Conservation (phyloP, 441 rosid genomes). For the Gossypium trilobum region DNA sequence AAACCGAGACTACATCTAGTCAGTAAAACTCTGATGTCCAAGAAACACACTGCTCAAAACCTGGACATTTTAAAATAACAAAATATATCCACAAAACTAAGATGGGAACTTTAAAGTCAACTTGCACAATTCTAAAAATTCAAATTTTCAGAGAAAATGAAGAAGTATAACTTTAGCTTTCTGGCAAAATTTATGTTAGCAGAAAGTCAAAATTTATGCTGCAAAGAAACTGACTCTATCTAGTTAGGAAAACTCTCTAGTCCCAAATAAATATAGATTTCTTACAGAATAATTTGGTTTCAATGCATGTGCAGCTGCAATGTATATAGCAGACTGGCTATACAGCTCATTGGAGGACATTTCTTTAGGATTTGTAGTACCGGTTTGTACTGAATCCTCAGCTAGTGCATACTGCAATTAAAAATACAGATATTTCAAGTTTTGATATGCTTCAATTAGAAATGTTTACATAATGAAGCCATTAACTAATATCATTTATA, state of each 20-base stretch:
- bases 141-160: background rate
- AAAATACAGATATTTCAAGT: conserved; percentile 3
- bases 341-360: conserved; percentile 80
- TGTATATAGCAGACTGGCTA: conserved; percentile 93
- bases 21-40: background rate
- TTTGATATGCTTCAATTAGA: background rate
- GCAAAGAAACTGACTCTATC: background rate
- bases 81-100: conserved; percentile 3
- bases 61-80: conserved; percentile 28
- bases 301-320: conserved; percentile 97
- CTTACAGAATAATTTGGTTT: conserved; percentile 91
- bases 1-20: conserved; percentile 20
- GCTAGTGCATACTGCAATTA: conserved; percentile 85
- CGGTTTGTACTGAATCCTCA: conserved; percentile 87
- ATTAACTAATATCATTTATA: background rate
- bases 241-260: conserved; percentile 20
- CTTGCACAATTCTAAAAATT: background rate
- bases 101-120: background rate
- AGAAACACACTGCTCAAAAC: conserved; percentile 62
- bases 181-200: background rate
- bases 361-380: conserved; percentile 58
- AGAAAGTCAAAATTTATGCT: background rate
- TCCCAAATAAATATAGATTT: background rate
- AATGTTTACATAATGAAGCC: background rate
- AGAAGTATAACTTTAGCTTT: conserved; percentile 5